Conservation (phyloP, 2,329 filamentous ascomycete genomes). For the Ramichloridium luteum region DNA sequence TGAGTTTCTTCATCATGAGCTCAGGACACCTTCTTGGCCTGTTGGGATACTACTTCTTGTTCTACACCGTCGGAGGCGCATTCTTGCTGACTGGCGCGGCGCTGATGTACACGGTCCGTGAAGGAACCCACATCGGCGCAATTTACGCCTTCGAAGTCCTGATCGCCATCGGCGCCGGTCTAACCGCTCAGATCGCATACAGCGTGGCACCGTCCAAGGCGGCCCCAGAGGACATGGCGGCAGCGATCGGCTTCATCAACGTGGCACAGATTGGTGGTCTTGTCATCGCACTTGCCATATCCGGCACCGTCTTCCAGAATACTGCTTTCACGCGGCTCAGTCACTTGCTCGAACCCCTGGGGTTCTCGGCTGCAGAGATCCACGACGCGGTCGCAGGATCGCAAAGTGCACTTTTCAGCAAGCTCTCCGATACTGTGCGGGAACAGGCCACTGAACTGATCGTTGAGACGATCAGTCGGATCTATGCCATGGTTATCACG, state of each 20-base stretch:
- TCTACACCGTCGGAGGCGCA: conserved; percentile 7
- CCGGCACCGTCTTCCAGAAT: conserved; percentile 7
- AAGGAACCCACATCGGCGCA: conserved; percentile 5
- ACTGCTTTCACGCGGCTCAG: conserved; percentile 2
- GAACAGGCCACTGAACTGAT: conserved; percentile 5
- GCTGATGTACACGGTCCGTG: conserved; percentile 7
- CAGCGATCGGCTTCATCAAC: conserved; percentile 6
- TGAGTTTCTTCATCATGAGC: conserved; percentile 6
- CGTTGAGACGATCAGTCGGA: conserved; percentile 4
- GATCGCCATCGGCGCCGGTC: conserved; percentile 7
- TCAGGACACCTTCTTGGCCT: conserved; percentile 30
- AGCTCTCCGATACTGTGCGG: conserved; percentile 3
- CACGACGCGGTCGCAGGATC: not conserved
- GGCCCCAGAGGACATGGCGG: conserved; percentile 2
- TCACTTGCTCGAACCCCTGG: too few species aligned
- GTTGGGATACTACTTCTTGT: conserved; percentile 25
- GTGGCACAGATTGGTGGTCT: conserved; percentile 6
- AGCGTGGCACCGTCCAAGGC: conserved; percentile 4
- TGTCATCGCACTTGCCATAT: conserved; percentile 6
- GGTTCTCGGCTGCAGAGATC: too few species aligned
- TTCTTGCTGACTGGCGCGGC: conserved; percentile 7
- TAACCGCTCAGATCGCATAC: conserved; percentile 6
- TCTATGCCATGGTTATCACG: conserved; percentile 7
- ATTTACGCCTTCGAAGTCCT: conserved; percentile 9
- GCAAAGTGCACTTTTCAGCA: conserved; percentile 5